Percentiles rank a stretch among this genome's conserved stretches.
These are phyloP conservation scores for Hypericum androsaemum DNA, from an alignment of 345 rosid species.

Conservation along the genomic window DNA sequence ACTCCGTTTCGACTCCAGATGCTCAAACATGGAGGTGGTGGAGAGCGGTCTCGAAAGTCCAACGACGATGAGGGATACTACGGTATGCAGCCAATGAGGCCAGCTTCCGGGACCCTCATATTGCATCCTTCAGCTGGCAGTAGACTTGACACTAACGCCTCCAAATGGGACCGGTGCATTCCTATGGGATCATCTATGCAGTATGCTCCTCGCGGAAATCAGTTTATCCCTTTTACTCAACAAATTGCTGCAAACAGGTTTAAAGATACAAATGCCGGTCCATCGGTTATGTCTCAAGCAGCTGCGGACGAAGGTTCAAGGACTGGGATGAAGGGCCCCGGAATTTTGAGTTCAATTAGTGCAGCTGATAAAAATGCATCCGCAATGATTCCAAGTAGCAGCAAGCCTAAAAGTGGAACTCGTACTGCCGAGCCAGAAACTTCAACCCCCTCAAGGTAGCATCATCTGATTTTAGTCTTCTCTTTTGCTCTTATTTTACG, in stretches of 20 bases:
- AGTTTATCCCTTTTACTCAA: conserved; percentile 49
- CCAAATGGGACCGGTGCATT: conserved; percentile 44
- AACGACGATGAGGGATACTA: conserved; percentile 40
- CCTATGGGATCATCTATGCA: conserved; percentile 40
- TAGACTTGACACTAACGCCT: conserved; percentile 32
- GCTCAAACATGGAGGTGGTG: conserved; percentile 50
- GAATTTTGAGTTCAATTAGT: conserved; percentile 43
- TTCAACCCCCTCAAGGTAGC: conserved; percentile 52
- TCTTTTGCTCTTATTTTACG: conserved; percentile 4
- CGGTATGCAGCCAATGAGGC: conserved; percentile 38
- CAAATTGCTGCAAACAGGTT: conserved; percentile 56
- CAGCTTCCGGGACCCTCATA: conserved; percentile 38
- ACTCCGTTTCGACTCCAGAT: conserved; percentile 28
- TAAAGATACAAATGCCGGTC: conserved; percentile 43
- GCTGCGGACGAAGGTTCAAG: conserved; percentile 99
- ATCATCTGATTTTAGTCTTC: neutral
- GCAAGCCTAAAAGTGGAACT: conserved; percentile 31
- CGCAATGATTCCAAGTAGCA: conserved; percentile 31
- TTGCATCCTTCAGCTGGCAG: conserved; percentile 37
- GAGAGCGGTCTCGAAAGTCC: conserved; percentile 39
- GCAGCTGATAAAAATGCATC: conserved; percentile 38
- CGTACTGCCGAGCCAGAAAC: conserved; percentile 42
- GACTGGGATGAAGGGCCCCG: conserved; percentile 78
- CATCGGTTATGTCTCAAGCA: conserved; percentile 50
- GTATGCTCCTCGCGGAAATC: conserved; percentile 54